These are phyloP conservation scores for Trichoderma reesei DNA, from an alignment of 495 filamentous ascomycete species.

Conservation along the genomic window DNA sequence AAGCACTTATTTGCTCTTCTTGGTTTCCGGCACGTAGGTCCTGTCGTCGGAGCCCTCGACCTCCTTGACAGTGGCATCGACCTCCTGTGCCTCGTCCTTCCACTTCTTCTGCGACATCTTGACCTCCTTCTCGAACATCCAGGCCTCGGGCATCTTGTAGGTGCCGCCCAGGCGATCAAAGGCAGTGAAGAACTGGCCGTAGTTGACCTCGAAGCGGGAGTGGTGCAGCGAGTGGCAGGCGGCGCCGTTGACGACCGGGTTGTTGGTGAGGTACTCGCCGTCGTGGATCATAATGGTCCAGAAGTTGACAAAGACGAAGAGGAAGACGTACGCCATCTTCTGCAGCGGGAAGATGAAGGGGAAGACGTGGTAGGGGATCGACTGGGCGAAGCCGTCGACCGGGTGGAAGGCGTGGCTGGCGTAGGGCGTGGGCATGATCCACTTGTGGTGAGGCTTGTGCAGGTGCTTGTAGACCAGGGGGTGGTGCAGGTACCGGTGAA, in stretches of 20 bases:
- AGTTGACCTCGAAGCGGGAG: conserved; percentile 98
- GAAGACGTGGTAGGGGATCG: conserved; percentile 86
- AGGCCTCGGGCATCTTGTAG: conserved; percentile 80
- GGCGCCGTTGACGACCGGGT: conserved; percentile 82
- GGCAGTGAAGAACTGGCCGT: conserved; percentile 90
- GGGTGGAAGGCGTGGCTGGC: conserved; percentile 94
- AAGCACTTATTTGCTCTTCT: conserved; percentile 25
- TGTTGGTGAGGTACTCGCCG: conserved; percentile 87
- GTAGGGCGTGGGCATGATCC: conserved; percentile 97
- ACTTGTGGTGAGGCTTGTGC: conserved; percentile 98
- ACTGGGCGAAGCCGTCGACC: conserved; percentile 86
- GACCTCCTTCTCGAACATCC: conserved; percentile 75
- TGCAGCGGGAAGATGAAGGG: conserved; percentile 90
- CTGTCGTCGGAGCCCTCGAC: conserved; percentile 87
- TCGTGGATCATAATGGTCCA: conserved; percentile 99
- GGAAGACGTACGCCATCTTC: conserved; percentile 74
- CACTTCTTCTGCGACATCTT: conserved; percentile 81
- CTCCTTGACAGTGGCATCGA: conserved; percentile 73
- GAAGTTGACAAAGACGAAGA: conserved; percentile 90
- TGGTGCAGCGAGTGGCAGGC: conserved; percentile 81
- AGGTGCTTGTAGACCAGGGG: conserved; percentile 73
- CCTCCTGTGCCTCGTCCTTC: conserved; percentile 71
- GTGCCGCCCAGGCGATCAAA: conserved; percentile 89
- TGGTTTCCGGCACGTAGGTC: conserved; percentile 49
- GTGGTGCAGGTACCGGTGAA: conserved; percentile 84